Conservation (phyloP, 2,329 filamentous ascomycete species). For the Ophiostoma australiae region DNA sequence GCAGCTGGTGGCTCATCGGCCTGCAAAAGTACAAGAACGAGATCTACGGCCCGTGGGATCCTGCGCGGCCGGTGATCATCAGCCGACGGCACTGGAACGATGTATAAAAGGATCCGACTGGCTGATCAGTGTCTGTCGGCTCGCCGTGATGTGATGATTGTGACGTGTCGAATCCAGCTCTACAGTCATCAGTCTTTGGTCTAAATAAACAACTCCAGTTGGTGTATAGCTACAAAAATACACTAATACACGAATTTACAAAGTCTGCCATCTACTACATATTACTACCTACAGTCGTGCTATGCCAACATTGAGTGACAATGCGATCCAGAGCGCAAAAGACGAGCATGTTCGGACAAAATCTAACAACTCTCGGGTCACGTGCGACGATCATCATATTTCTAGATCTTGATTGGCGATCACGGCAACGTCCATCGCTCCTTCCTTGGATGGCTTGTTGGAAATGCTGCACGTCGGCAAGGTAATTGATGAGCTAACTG, state of each 20-base stretch:
- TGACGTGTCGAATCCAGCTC: too few species aligned
- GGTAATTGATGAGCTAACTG: neutral
- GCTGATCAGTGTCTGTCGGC: too few species aligned
- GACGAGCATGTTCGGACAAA: too few species aligned
- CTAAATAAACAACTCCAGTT: too few species aligned
- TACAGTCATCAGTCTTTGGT: too few species aligned
- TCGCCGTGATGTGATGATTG: too few species aligned
- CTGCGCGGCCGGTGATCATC: conserved; percentile 80
- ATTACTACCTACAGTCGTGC: too few species aligned
- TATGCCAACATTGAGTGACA: too few species aligned
- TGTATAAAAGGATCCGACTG: conserved; percentile 13
- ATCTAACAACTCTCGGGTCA: neutral
- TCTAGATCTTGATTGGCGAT: neutral
- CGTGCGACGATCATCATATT: neutral
- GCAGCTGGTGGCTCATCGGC: conserved; percentile 96
- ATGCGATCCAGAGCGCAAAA: too few species aligned
- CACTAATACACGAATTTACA: too few species aligned
- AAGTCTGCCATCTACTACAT: too few species aligned
- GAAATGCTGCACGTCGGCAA: neutral
- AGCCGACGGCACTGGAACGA: conserved; percentile 56
- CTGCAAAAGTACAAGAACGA: conserved; percentile 99
- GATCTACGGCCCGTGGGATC: conserved; percentile 96
- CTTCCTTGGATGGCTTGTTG: neutral
- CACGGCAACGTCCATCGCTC: neutral
- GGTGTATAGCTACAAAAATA: too few species aligned